Evolutionary conservation across 2,329 filamentous ascomycete species (phyloP).

Genomic region (Sporothrix dimorphospora): DNA sequence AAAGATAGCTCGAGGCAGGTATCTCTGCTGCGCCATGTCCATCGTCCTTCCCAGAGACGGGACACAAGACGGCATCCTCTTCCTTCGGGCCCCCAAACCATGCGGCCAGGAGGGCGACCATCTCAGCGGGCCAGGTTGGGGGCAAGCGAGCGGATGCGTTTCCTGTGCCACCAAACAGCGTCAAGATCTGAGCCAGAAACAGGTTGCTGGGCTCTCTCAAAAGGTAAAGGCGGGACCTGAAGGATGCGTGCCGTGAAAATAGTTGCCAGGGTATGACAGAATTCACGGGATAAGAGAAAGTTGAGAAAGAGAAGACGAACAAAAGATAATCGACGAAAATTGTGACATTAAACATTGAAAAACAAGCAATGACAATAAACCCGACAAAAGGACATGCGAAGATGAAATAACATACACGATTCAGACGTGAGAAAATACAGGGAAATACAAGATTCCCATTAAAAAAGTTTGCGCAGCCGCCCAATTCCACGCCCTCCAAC

Average conservation of each 20-base stretch:
- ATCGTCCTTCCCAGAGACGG: neutral
- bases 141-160: neutral
- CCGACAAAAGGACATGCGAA: neutral
- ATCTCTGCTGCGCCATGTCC: neutral
- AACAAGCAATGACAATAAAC: neutral
- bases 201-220: neutral
- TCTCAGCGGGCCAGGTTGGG: neutral
- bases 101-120: neutral
- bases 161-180: slow-evolving; percentile 12
- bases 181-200: neutral
- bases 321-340: neutral
- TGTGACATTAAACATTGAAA: slow-evolving; percentile 2
- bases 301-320: neutral
- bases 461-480: neutral
- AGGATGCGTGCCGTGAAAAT: slow-evolving; percentile 5
- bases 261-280: neutral
- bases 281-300: neutral
- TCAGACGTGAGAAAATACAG: neutral
- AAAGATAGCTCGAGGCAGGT: neutral
- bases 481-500: neutral
- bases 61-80: neutral
- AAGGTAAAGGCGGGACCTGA: neutral
- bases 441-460: neutral
- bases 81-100: neutral
- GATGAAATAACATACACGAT: neutral